Percentiles rank a stretch among this genome's conserved stretches.
These are phyloP conservation scores for Russula earlei DNA, from an alignment of 768 basidiomycete species.

Conservation along the genomic window DNA sequence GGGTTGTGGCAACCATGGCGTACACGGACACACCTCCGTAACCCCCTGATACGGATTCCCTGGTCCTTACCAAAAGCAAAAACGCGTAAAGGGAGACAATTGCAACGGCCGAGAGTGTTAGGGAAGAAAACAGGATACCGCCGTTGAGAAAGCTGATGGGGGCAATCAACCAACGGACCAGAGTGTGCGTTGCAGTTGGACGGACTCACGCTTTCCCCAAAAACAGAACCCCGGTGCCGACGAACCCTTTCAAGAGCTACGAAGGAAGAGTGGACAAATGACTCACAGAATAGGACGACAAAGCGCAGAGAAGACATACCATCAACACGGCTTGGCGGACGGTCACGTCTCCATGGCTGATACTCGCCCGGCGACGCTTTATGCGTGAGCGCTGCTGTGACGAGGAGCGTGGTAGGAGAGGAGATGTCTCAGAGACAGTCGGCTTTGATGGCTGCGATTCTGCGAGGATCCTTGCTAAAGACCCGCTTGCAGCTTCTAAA, in stretches of 20 bases:
- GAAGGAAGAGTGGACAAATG: background rate
- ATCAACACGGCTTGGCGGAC: constrained; percentile 88
- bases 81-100: constrained; percentile 87
- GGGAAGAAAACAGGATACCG: constrained; percentile 78
- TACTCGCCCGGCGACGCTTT: constrained; percentile 44
- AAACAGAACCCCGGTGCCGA: constrained; percentile 94
- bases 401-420: constrained; percentile 37
- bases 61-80: constrained; percentile 79
- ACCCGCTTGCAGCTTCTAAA: background rate
- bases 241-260: constrained; percentile 85
- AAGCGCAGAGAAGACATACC: constrained; percentile 45
- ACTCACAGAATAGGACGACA: background rate
- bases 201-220: constrained; percentile 79
- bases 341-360: constrained; percentile 77
- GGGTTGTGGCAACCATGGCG: background rate
- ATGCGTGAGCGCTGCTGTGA: constrained; percentile 42
- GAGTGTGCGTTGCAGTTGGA: background rate
- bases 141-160: constrained; percentile 81
- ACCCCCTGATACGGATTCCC: constrained; percentile 81
- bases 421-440: constrained; percentile 38
- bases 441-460: constrained; percentile 15
- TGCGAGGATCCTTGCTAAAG: constrained; percentile 4
- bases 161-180: background rate
- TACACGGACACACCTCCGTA: constrained; percentile 63
- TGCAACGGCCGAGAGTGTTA: constrained; percentile 75